These are phyloP conservation scores for Candida germanica DNA, from an alignment of 805 yeast species.

Conservation along the genomic window DNA sequence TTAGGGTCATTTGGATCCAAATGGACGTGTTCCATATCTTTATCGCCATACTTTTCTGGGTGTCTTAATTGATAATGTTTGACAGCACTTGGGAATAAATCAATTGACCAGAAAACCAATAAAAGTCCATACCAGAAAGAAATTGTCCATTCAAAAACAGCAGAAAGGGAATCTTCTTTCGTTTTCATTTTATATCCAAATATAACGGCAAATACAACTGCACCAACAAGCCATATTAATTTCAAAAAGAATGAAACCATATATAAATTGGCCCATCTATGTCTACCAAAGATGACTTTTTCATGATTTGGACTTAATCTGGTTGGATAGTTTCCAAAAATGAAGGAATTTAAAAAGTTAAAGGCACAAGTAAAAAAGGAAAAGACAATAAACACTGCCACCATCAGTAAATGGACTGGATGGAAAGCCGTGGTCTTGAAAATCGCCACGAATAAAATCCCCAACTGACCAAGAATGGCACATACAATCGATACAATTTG, in stretches of 20 bases:
- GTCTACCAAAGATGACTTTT: constrained; percentile 35
- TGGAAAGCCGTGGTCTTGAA: constrained; percentile 62
- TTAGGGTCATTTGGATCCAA: constrained; percentile 19
- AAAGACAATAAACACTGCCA: constrained; percentile 67
- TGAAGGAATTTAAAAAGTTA: constrained; percentile 35
- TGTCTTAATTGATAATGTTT: constrained; percentile 28
- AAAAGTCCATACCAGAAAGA: constrained; percentile 82
- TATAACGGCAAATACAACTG: constrained; percentile 63
- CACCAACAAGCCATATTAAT: constrained; percentile 60
- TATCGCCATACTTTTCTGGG: constrained; percentile 22
- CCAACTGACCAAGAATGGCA: constrained; percentile 63
- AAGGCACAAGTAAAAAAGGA: constrained; percentile 49
- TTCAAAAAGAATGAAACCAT: constrained; percentile 54
- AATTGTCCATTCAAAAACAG: constrained; percentile 79
- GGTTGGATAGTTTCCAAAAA: constrained; percentile 37
- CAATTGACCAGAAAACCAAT: constrained; percentile 61
- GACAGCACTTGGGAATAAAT: constrained; percentile 62
- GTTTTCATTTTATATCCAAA: constrained; percentile 50
- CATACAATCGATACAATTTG: constrained; percentile 42
- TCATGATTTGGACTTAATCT: constrained; percentile 39
- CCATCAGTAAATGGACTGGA: constrained; percentile 64
- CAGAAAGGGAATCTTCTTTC: constrained; percentile 46
- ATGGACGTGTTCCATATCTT: constrained; percentile 15
- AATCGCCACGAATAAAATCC: constrained; percentile 69
- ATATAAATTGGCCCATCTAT: constrained; percentile 37